Evolutionary conservation across 2,329 filamentous ascomycete genomes (phyloP).

Genomic region (Parascedosporium putredinis): DNA sequence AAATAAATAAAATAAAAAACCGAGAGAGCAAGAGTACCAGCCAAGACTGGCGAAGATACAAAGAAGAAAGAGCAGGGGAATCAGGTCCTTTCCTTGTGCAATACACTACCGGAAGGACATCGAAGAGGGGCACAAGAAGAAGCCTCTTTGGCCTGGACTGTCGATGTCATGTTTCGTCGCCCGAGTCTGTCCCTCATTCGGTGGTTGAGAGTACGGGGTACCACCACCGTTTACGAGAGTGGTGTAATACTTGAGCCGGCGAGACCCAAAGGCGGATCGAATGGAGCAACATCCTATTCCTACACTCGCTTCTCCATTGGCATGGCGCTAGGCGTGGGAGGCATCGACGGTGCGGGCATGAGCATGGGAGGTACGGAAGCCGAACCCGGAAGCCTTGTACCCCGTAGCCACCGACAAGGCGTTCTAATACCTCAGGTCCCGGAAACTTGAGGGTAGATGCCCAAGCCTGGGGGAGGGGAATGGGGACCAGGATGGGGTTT

Average conservation of each 20-base stretch:
- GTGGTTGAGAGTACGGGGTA: background rate
- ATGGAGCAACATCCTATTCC: background rate
- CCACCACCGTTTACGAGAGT: background rate
- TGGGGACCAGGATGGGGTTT: background rate
- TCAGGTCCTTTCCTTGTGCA: background rate
- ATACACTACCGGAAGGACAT: background rate
- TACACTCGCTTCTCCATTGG: background rate
- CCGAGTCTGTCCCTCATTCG: background rate
- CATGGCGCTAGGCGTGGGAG: background rate
- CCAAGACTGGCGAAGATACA: no score
- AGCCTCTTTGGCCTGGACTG: background rate
- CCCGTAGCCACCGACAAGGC: background rate
- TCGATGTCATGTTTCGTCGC: constrained; percentile 6
- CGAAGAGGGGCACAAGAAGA: background rate
- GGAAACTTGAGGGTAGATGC: background rate
- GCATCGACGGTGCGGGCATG: background rate
- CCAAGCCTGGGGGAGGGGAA: background rate
- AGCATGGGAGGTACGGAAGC: background rate
- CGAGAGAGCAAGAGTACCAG: no score
- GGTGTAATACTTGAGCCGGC: background rate
- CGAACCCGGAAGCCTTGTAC: background rate
- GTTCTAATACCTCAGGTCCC: background rate
- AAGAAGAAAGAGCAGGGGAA: background rate
- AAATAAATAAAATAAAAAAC: no score
- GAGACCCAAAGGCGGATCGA: background rate